Evolutionary conservation across 768 basidiomycete genomes (phyloP), one percentile per base, ranked within the genome.

Genomic region (Scleroderma citrinum): DNA sequence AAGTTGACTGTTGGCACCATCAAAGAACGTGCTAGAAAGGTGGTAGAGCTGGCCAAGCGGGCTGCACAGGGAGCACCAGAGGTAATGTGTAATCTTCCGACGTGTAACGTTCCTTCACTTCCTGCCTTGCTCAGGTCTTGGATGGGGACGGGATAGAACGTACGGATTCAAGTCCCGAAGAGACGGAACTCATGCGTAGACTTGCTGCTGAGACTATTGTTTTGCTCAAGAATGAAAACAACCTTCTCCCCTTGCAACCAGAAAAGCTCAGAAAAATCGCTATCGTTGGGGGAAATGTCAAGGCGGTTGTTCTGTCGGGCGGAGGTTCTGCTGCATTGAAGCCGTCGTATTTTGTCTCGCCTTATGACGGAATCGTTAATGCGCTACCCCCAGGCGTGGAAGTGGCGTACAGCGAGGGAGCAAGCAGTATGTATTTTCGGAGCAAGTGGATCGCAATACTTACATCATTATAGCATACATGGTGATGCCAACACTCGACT

Each of bases 321-420:
- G 87, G 88, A 31, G 87, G 87, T 30, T 84, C 85, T 10, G 82
- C 83, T 10, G 62, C 70, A 30, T 71, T 92, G 46, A 85, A 87
- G 57, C 73, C 87, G 1, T 82, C 82, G 4, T 92, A 87, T 71
- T 85, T 86, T 53, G 66, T 85, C 41, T 81, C 80, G 5, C 90
- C 91, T 0, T 89, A 80, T 61, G 79, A 90, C 24, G 90, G 90
- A 2, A 81, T 93, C 29, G 72, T 77, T 16, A 71, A 75, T 13
- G 83, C 80, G 0, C 68, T 88, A 19, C 65, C 71, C 3, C 8
- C 53, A 1, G 68, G 70, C 29, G 73, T 82, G 2, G 72, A 85
- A 55, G 70, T 88, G 16, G 74, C 75, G 0, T 87, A 82, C 56
- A 75, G 76, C 46, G 85, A 87, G 59, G 87, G 87, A 19, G 84